Evolutionary conservation across 306 rosid genomes (phyloP), one percentile per base, ranked within the genome.

Genomic region (Coriaria nepalensis): DNA sequence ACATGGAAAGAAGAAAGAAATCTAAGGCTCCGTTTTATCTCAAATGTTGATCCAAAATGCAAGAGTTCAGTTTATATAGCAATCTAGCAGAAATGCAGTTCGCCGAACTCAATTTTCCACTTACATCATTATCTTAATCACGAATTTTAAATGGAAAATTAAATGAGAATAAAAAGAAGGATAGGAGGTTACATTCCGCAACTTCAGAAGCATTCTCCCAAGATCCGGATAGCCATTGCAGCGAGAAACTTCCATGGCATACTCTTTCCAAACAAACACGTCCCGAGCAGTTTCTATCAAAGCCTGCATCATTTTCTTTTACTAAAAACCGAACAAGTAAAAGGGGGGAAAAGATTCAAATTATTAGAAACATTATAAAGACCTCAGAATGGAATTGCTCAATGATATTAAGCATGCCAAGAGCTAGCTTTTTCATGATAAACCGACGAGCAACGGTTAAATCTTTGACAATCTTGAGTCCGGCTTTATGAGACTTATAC

Each of bases 301-400:
- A 40, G 92, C 98, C 98, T 90, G 58, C 59, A 68, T 41, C 56
- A 54, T 53, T 69, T 65, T 36, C 52, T 51, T 48, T 53, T 29
- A 50, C 33, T 64, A 33, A 45, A 60, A 60, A 60, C 9, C 1
- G 20, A 40, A 37, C 42, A 29, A 55, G 34, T 44, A 35, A 15
- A 57, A 53, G 33, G 33, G 33, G 7, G 33, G 41, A 40, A 50
- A 45, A 63, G 49, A 63, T 6, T 40, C 35, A 63, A 33, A 20
- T 52, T 15, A 58, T 40, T 35, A 49, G 7, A 49, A 59, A 13
- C 6, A 44, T n/a, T 8, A 14, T 10, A 51, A 48, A 35, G 71
- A 92, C 98, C 82, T 85, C 82, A 11, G 68, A 55, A 66, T 86
- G 98, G 72, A 81, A 71, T 73, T 85, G 95, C 49, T 92, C 98